A percentile compares a stretch with the other conserved stretches of the same genome.
Conservation (phyloP, 1,139 yeast species). For the Candida labiduridarum region DNA sequence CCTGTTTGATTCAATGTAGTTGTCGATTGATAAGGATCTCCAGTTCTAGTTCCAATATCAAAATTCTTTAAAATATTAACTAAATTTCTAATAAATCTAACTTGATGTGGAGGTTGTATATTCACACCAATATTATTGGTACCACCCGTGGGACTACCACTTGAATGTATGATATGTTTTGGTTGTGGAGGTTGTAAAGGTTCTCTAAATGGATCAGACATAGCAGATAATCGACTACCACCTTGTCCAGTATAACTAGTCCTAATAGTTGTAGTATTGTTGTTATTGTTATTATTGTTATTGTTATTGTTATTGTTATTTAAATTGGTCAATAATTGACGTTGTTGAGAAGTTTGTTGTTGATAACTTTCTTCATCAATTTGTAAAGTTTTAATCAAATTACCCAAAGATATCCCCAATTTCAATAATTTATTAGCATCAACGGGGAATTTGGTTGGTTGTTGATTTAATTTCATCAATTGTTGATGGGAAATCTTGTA, state of each 20-base stretch:
- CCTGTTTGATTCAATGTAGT: slow-evolving; percentile 12
- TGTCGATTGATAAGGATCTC: slow-evolving; percentile 17
- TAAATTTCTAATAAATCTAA: slow-evolving; percentile 39
- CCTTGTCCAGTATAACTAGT: neutral
- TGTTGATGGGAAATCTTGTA: slow-evolving; percentile 36
- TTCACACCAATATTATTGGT: neutral
- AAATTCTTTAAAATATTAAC: slow-evolving; percentile 41
- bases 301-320: slow-evolving; percentile 1
- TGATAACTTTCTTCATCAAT: slow-evolving; percentile 36
- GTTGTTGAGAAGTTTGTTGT: slow-evolving; percentile 15
- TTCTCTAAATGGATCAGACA: slow-evolving; percentile 11
- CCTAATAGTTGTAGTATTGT: neutral
- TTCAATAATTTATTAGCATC: slow-evolving; percentile 43
- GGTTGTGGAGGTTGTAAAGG: slow-evolving; percentile 4
- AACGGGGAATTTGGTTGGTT: slow-evolving; percentile 32
- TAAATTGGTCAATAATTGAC: slow-evolving; percentile 11
- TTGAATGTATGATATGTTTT: slow-evolving; percentile 16
- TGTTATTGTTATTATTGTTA: slow-evolving; percentile 1
- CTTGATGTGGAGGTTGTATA: slow-evolving; percentile 32
- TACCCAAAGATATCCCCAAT: slow-evolving; percentile 48
- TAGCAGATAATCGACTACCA: slow-evolving; percentile 2
- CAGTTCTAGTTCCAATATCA: slow-evolving; percentile 35
- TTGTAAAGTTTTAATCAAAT: slow-evolving; percentile 39
- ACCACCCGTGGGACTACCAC: neutral
- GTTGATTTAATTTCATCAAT: slow-evolving; percentile 25